Conservation (phyloP, 257 asterid species). For the Misopates orontium region DNA sequence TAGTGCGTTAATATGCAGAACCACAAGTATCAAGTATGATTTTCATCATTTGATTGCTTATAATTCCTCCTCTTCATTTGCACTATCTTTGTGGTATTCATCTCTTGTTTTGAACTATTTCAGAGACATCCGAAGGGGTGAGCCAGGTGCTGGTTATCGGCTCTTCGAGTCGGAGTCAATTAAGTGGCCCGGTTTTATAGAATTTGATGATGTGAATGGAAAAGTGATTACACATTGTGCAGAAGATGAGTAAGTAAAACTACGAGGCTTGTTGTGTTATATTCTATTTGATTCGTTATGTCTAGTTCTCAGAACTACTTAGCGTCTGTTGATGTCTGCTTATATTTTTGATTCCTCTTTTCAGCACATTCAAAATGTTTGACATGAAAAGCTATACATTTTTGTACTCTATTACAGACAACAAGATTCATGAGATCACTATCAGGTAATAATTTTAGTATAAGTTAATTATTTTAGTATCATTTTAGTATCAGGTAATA, state of each 20-base stretch:
- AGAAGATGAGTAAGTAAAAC: slow-evolving; percentile 65
- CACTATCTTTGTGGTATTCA: slow-evolving; percentile 24
- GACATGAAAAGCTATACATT: slow-evolving; percentile 70
- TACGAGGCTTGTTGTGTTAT: slow-evolving; percentile 17
- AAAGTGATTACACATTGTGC: slow-evolving; percentile 97
- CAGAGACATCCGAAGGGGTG: slow-evolving; percentile 91
- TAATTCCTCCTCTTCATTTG: slow-evolving; percentile 15
- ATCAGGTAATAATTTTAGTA: no score
- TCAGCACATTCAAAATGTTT: slow-evolving; percentile 78
- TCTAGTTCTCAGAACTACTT: background rate
- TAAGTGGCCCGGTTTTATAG: slow-evolving; percentile 99
- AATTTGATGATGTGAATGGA: slow-evolving; percentile 97
- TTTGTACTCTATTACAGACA: slow-evolving; percentile 89
- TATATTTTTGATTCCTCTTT: slow-evolving; percentile 10
- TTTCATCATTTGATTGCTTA: slow-evolving; percentile 16
- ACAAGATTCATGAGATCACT: slow-evolving; percentile 74
- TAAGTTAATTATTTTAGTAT: no score
- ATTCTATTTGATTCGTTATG: background rate
- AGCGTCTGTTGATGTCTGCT: slow-evolving; percentile 22
- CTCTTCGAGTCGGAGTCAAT: slow-evolving; percentile 93
- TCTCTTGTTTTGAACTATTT: slow-evolving; percentile 18
- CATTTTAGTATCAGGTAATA: no score
- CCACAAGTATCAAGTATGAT: slow-evolving; percentile 93
- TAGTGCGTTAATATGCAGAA: slow-evolving; percentile 92
- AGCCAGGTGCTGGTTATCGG: slow-evolving; percentile 97